Percentiles rank a stretch among this genome's conserved stretches.
These are phyloP conservation scores for Talaromyces liani DNA, from an alignment of 495 filamentous ascomycete species.

Conservation along the genomic window DNA sequence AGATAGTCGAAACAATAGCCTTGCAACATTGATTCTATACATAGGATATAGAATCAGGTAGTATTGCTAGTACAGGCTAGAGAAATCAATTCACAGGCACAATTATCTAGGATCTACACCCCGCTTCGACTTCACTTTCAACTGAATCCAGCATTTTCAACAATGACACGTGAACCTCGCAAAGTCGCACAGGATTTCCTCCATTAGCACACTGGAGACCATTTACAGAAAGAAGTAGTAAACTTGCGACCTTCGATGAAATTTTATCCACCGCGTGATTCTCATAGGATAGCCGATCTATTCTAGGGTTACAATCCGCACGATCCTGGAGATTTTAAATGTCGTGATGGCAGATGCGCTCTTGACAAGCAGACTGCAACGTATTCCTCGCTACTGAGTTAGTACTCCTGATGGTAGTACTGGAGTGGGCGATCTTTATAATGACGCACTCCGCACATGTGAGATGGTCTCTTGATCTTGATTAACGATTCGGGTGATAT, in stretches of 20 bases:
- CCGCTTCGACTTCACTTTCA: not conserved
- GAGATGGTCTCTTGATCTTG: not conserved
- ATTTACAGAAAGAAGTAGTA: not conserved
- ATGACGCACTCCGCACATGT: not conserved
- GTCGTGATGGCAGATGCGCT: not conserved
- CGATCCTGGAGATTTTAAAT: not conserved
- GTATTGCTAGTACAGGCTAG: too few species aligned
- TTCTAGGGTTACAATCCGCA: not conserved
- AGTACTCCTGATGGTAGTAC: not conserved
- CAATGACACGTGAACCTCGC: not conserved
- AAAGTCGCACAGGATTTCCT: not conserved
- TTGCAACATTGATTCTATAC: not conserved
- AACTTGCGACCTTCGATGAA: not conserved
- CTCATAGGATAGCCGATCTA: not conserved
- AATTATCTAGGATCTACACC: not conserved
- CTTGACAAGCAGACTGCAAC: not conserved
- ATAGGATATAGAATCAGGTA: not conserved
- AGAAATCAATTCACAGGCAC: too few species aligned
- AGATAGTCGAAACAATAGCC: not conserved
- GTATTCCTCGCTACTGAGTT: not conserved
- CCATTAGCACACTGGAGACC: not conserved
- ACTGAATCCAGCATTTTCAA: not conserved
- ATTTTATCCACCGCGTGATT: not conserved
- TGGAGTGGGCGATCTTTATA: not conserved
- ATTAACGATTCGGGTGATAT: too few species aligned